Percentiles rank a stretch among this genome's conserved stretches.
These are phyloP conservation scores for Tilletia caries DNA, from an alignment of 1,284 basidiomycete genomes.

Conservation along the genomic window DNA sequence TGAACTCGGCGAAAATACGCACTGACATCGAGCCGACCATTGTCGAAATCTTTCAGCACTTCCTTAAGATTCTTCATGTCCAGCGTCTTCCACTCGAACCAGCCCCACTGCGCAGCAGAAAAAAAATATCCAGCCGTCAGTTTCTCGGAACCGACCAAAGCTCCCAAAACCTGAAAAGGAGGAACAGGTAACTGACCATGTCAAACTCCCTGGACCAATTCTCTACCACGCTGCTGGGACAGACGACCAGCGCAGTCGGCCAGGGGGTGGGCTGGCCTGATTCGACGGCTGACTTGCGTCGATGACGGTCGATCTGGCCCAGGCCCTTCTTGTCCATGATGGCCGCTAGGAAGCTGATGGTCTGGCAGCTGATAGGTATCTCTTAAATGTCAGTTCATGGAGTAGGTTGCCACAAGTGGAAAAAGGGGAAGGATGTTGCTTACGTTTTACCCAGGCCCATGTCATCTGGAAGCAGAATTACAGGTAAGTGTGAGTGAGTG, in stretches of 20 bases:
- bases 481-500: background rate
- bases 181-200: slow-evolving; percentile 59
- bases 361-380: slow-evolving; percentile 64
- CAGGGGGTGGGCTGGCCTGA: slow-evolving; percentile 25
- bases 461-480: slow-evolving; percentile 63
- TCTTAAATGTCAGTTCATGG: background rate
- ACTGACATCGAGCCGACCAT: slow-evolving; percentile 66
- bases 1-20: background rate
- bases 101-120: slow-evolving; percentile 63
- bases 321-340: slow-evolving; percentile 75
- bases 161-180: too few relatives aligned
- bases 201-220: slow-evolving; percentile 80
- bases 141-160: too few relatives aligned
- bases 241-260: slow-evolving; percentile 76
- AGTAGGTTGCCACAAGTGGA: too few relatives aligned
- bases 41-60: slow-evolving; percentile 66
- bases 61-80: slow-evolving; percentile 36
- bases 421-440: slow-evolving; percentile 37
- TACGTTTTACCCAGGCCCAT: slow-evolving; percentile 71
- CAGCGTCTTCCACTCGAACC: slow-evolving; percentile 61
- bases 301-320: slow-evolving; percentile 63
- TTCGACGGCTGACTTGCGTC: slow-evolving; percentile 56
- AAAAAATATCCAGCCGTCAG: slow-evolving; percentile 18
- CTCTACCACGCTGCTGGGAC: slow-evolving; percentile 70
- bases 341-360: slow-evolving; percentile 77